Percentiles rank a stretch among this genome's conserved stretches.
Conservation (phyloP, 2,329 filamentous ascomycete species). For the Bipolaris gigantea region DNA sequence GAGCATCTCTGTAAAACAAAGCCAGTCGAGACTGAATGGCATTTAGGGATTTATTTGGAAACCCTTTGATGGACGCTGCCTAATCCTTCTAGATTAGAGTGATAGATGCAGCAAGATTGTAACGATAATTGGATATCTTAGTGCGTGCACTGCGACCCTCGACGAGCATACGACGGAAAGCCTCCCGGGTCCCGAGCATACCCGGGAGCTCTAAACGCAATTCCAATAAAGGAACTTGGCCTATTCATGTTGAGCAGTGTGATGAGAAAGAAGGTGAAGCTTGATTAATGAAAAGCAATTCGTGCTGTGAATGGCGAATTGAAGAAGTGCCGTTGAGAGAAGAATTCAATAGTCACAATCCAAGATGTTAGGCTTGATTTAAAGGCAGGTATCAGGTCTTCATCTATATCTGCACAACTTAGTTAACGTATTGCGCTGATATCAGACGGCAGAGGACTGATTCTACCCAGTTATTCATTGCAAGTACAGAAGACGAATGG, state of each 20-base stretch:
- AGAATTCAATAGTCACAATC: no score
- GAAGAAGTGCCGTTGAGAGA: not conserved
- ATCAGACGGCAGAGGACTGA: no score
- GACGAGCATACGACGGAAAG: constrained; percentile 23
- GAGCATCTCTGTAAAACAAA: not conserved
- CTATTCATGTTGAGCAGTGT: not conserved
- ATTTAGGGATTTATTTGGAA: not conserved
- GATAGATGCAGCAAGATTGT: constrained; percentile 22
- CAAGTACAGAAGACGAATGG: no score
- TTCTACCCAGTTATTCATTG: no score
- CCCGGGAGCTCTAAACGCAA: constrained; percentile 6
- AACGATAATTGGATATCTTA: constrained; percentile 28
- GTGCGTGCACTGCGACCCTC: constrained; percentile 36
- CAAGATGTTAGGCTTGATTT: not conserved
- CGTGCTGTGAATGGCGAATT: not conserved
- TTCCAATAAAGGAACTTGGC: constrained; percentile 7
- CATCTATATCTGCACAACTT: no score
- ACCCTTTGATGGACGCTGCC: constrained; percentile 15
- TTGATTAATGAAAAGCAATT: not conserved
- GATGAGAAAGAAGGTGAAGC: not conserved
- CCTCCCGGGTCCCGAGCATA: constrained; percentile 8
- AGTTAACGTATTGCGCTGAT: no score
- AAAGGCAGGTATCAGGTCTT: no score
- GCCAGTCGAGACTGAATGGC: not conserved
- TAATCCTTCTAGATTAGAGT: constrained; percentile 8